A percentile compares a stretch with the other conserved stretches of the same genome.
Evolutionary conservation across 78 protist species (phyloP).

Genomic region (Diacronema lutheri): DNA sequence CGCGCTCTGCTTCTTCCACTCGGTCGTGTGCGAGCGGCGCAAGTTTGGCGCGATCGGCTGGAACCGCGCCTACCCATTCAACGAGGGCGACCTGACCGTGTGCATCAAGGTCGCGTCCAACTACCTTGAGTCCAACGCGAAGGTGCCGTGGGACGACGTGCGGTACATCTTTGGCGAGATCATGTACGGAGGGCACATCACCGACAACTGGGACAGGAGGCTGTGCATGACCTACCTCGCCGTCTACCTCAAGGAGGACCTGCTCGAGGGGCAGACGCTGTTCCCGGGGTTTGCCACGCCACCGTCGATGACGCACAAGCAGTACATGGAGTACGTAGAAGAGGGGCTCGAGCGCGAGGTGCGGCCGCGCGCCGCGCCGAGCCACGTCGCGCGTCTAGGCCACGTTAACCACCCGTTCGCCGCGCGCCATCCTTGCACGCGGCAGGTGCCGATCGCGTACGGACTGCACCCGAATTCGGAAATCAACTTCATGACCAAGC

Average conservation of each 20-base stretch:
- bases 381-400: no score
- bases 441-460: constrained; percentile 68
- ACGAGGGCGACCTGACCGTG: constrained; percentile 76
- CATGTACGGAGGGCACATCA: constrained; percentile 92
- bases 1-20: constrained; percentile 83
- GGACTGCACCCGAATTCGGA: constrained; percentile 90
- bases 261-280: constrained; percentile 59
- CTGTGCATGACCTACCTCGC: constrained; percentile 71
- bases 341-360: constrained; percentile 63
- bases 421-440: no score
- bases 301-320: constrained; percentile 14
- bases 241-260: constrained; percentile 43
- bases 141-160: constrained; percentile 86
- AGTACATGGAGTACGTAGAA: constrained; percentile 61
- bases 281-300: constrained; percentile 54
- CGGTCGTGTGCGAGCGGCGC: constrained; percentile 76
- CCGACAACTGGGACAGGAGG: constrained; percentile 80
- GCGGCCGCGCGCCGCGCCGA: no score
- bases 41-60: constrained; percentile 90
- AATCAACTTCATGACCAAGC: constrained; percentile 58
- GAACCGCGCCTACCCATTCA: constrained; percentile 80
- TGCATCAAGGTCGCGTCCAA: constrained; percentile 65
- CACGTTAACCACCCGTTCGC: no score
- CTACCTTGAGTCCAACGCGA: constrained; percentile 58
- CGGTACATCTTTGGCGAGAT: constrained; percentile 91